phyloP scores from a whole-genome alignment of 2,329 filamentous ascomycete genomes.

The Fusarium sp. region DNA sequence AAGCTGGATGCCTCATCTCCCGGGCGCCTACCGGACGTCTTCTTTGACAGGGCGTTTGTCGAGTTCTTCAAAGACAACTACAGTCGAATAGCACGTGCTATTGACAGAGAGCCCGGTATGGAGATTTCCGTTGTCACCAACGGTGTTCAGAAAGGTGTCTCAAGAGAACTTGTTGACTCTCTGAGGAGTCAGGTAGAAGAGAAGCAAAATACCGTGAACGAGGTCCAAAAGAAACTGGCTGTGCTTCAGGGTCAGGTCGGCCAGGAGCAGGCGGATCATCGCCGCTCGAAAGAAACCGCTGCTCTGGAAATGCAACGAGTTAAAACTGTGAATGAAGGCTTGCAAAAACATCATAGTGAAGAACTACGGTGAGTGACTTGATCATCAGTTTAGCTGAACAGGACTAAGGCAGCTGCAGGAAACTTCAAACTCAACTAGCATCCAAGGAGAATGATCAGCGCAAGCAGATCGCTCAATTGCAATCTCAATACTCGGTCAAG shows the following conservation, averaged over 20 bases:
- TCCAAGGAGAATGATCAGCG: conserved; percentile 51
- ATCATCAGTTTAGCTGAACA: too few species aligned
- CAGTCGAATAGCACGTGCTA: conserved; percentile 82
- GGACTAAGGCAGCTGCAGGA: conserved; percentile 46
- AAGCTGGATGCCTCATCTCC: conserved; percentile 65
- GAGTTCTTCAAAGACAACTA: conserved; percentile 98
- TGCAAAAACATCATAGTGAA: conserved; percentile 78
- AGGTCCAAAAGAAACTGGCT: conserved; percentile 60
- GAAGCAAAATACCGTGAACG: conserved; percentile 68
- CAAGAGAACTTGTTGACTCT: conserved; percentile 91
- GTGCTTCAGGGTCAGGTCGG: conserved; percentile 69
- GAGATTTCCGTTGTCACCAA: conserved; percentile 86
- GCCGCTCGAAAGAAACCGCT: conserved; percentile 70
- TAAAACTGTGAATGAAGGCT: conserved; percentile 75
- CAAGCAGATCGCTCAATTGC: conserved; percentile 48
- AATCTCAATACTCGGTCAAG: conserved; percentile 49
- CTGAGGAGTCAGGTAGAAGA: conserved; percentile 82
- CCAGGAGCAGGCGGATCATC: conserved; percentile 80
- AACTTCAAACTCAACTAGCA: conserved; percentile 50
- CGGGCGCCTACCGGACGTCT: conserved; percentile 79
- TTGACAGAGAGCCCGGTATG: conserved; percentile 90
- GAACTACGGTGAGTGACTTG: conserved; percentile 66
- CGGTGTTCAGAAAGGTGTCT: conserved; percentile 88
- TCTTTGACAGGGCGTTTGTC: conserved; percentile 87
- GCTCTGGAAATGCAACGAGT: conserved; percentile 59